These are phyloP conservation scores for Emergomyces pasteurianus DNA, from an alignment of 2,329 filamentous ascomycete genomes.

Conservation along the genomic window DNA sequence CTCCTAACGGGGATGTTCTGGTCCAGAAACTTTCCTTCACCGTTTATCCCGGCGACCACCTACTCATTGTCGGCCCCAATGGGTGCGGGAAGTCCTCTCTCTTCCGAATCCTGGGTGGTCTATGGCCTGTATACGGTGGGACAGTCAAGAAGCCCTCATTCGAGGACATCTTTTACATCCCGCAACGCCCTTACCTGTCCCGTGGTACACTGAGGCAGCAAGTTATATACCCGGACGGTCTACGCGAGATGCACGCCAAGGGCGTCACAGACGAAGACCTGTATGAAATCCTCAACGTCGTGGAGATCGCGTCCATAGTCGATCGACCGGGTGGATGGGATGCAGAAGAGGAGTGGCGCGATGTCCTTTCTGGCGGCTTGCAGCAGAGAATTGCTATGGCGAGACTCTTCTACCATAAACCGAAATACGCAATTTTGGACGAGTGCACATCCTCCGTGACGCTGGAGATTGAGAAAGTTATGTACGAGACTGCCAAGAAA, in stretches of 20 bases:
- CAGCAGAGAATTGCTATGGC: slow-evolving; percentile 98
- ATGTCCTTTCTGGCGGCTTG: slow-evolving; percentile 79
- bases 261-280: slow-evolving; percentile 74
- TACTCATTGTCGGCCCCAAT: slow-evolving; percentile 91
- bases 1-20: slow-evolving; percentile 88
- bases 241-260: slow-evolving; percentile 77
- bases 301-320: slow-evolving; percentile 75
- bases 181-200: slow-evolving; percentile 86
- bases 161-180: slow-evolving; percentile 94
- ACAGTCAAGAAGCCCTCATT: slow-evolving; percentile 84
- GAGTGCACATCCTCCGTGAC: slow-evolving; percentile 96
- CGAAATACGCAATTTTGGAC: slow-evolving; percentile 88
- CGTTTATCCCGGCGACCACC: slow-evolving; percentile 74
- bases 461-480: slow-evolving; percentile 81
- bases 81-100: slow-evolving; percentile 94
- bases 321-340: slow-evolving; percentile 77
- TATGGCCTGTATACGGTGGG: slow-evolving; percentile 97
- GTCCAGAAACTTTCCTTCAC: slow-evolving; percentile 77
- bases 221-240: slow-evolving; percentile 86
- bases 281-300: slow-evolving; percentile 58
- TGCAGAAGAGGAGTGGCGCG: slow-evolving; percentile 90
- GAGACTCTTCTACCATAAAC: slow-evolving; percentile 82
- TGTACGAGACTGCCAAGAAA: slow-evolving; percentile 93
- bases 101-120: slow-evolving; percentile 87
- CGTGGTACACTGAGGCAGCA: slow-evolving; percentile 89